These are phyloP conservation scores for Fusarium globosum DNA, from an alignment of 2,329 filamentous ascomycete species.

Conservation along the genomic window DNA sequence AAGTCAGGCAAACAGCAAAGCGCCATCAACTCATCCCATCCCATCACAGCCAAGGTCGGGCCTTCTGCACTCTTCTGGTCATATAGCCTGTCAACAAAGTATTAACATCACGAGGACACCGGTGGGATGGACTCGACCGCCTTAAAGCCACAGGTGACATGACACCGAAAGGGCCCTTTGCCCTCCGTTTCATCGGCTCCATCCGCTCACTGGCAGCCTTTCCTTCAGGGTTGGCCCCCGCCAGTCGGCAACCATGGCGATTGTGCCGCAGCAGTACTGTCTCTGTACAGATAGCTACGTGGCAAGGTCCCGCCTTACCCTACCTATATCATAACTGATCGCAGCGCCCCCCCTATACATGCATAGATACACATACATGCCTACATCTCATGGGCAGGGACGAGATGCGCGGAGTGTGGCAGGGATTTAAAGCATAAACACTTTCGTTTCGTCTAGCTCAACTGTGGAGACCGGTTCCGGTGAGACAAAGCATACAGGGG, in stretches of 20 bases:
- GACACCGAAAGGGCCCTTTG: slow-evolving; percentile 3
- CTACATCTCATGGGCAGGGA: slow-evolving; percentile 23
- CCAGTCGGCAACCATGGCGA: slow-evolving; percentile 35
- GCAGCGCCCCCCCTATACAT: slow-evolving; percentile 16
- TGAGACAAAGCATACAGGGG: slow-evolving; percentile 37
- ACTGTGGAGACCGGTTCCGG: slow-evolving; percentile 37
- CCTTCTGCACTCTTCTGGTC: slow-evolving; percentile 20
- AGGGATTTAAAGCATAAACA: slow-evolving; percentile 34
- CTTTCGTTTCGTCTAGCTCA: slow-evolving; percentile 37
- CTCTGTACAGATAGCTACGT: slow-evolving; percentile 26
- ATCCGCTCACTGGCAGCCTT: slow-evolving; percentile 24
- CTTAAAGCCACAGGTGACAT: slow-evolving; percentile 26
- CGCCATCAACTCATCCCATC: neutral
- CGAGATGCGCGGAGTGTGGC: slow-evolving; percentile 24
- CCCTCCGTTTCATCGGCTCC: slow-evolving; percentile 31
- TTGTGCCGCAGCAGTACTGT: slow-evolving; percentile 12
- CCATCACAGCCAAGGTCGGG: slow-evolving; percentile 19
- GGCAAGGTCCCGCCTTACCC: slow-evolving; percentile 32
- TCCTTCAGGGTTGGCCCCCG: slow-evolving; percentile 12
- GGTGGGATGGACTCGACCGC: slow-evolving; percentile 5
- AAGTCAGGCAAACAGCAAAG: slow-evolving; percentile 10
- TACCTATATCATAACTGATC: slow-evolving; percentile 34
- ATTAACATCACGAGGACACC: slow-evolving; percentile 22
- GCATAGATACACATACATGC: neutral
- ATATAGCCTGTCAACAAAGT: slow-evolving; percentile 27